Percentiles rank a stretch among this genome's conserved stretches.
These are phyloP conservation scores for Monascus ruber DNA, from an alignment of 2,329 filamentous ascomycete genomes.

Conservation along the genomic window DNA sequence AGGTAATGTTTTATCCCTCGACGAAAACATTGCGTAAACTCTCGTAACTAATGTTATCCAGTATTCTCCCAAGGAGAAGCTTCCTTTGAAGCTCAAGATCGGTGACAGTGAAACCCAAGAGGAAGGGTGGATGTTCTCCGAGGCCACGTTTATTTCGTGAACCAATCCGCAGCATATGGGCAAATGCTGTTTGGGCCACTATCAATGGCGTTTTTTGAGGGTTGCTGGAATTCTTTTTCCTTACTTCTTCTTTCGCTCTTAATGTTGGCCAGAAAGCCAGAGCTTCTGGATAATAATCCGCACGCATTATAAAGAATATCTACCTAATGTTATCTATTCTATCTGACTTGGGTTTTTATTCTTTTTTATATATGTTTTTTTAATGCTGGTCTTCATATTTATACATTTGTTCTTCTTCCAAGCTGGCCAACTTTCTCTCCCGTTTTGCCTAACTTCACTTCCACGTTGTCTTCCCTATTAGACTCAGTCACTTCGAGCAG, in stretches of 20 bases:
- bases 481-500: too few relatives aligned
- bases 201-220: slow-evolving; percentile 15
- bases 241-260: not conserved
- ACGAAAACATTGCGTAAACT: not conserved
- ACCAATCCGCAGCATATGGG: slow-evolving; percentile 18
- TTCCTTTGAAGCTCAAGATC: slow-evolving; percentile 71
- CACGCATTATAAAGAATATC: too few relatives aligned
- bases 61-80: slow-evolving; percentile 57
- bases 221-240: not conserved
- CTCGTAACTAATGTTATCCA: slow-evolving; percentile 29
- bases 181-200: slow-evolving; percentile 9
- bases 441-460: too few relatives aligned
- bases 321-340: too few relatives aligned
- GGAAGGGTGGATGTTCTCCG: slow-evolving; percentile 67
- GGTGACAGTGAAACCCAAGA: slow-evolving; percentile 70
- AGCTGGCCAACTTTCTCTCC: too few relatives aligned
- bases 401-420: too few relatives aligned
- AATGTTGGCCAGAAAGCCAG: not conserved
- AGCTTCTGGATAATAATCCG: too few relatives aligned
- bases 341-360: too few relatives aligned
- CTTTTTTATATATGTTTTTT: too few relatives aligned
- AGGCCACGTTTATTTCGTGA: slow-evolving; percentile 91
- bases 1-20: slow-evolving; percentile 46
- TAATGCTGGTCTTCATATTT: too few relatives aligned
- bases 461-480: too few relatives aligned